phyloP scores from a whole-genome alignment of 164 flowering plant species.

The Magnolia changhungtana region DNA sequence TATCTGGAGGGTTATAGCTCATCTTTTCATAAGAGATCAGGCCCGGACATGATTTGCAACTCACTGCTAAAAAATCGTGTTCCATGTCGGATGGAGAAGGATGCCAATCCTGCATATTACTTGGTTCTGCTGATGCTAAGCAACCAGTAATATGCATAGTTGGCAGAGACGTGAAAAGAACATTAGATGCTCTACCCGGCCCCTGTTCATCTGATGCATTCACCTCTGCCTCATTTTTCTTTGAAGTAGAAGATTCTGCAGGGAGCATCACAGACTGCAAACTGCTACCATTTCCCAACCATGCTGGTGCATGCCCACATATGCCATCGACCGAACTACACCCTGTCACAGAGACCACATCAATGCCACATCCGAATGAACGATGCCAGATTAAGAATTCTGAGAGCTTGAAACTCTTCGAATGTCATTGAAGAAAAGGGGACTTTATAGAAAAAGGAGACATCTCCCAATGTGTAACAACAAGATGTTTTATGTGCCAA shows the following conservation, averaged over 20 bases:
- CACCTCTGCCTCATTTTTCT: constrained; percentile 15
- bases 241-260: constrained; percentile 17
- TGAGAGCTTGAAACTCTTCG: not conserved
- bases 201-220: constrained; percentile 23
- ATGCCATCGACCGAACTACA: constrained; percentile 32
- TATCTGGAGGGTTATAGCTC: constrained; percentile 8
- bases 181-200: constrained; percentile 29
- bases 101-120: constrained; percentile 16
- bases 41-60: constrained; percentile 46
- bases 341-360: constrained; percentile 2
- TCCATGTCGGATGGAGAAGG: constrained; percentile 16
- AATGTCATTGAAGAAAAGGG: not conserved
- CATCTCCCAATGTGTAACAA: not conserved
- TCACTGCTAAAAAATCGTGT: constrained; percentile 1
- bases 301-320: constrained; percentile 24
- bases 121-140: constrained; percentile 7
- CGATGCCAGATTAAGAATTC: not conserved
- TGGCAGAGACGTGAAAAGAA: constrained; percentile 48
- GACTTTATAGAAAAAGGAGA: not conserved
- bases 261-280: constrained; percentile 12
- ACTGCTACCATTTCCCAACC: constrained; percentile 20
- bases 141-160: constrained; percentile 39
- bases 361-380: not conserved
- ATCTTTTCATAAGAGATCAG: constrained; percentile 24
- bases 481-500: not conserved